Evolutionary conservation across 805 yeast species (phyloP).

Genomic region (Nakazawaea pomicola): DNA sequence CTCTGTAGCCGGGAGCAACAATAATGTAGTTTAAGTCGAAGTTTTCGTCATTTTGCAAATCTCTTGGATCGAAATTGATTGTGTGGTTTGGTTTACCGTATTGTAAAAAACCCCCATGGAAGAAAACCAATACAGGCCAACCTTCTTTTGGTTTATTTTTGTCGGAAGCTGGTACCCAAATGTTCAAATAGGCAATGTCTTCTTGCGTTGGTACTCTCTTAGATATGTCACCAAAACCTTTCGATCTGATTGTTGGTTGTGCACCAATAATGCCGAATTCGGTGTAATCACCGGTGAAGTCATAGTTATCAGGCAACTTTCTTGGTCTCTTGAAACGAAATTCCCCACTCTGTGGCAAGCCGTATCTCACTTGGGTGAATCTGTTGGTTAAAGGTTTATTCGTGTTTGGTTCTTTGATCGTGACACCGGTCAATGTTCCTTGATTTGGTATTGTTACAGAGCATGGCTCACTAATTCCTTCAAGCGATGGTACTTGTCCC

Average conservation of each 20-base stretch:
- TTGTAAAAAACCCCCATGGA: constrained; percentile 43
- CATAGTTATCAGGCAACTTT: constrained; percentile 22
- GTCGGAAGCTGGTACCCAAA: constrained; percentile 31
- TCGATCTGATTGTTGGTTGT: constrained; percentile 20
- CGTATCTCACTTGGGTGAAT: constrained; percentile 29
- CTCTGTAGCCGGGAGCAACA: constrained; percentile 35
- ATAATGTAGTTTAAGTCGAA: constrained; percentile 29
- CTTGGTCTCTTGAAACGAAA: constrained; percentile 29
- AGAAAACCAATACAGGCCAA: constrained; percentile 35
- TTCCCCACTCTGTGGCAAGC: constrained; percentile 26
- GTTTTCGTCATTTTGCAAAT: constrained; percentile 23
- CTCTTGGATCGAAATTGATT: constrained; percentile 17
- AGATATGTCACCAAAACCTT: constrained; percentile 7
- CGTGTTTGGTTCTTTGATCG: constrained; percentile 16
- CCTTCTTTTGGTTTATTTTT: constrained; percentile 6
- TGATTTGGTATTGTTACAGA: constrained; percentile 18
- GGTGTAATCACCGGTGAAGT: constrained; percentile 28
- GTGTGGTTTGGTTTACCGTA: constrained; percentile 25
- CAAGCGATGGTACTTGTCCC: constrained; percentile 22
- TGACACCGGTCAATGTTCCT: constrained; percentile 26
- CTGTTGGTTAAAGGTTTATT: constrained; percentile 20
- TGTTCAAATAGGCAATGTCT: constrained; percentile 31
- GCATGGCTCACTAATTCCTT: constrained; percentile 16
- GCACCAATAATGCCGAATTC: constrained; percentile 23
- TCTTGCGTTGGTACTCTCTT: constrained; percentile 19